A percentile compares a stretch with the other conserved stretches of the same genome.
These are phyloP conservation scores for Styphnolobium japonicum DNA, from an alignment of 306 rosid genomes.

Conservation along the genomic window DNA sequence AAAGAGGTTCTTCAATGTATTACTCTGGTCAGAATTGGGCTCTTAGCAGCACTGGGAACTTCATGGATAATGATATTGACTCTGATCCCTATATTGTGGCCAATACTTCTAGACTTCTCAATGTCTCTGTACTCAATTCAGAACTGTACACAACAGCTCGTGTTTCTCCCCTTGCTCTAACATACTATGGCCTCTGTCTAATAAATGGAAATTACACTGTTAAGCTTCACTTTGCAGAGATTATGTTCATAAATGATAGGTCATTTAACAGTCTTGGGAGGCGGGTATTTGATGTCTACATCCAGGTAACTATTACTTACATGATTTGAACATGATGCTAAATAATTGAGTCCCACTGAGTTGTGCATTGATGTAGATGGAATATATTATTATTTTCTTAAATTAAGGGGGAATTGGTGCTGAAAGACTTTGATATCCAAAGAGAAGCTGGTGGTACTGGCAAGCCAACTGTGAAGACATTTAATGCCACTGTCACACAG, in stretches of 20 bases:
- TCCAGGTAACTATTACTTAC: constrained; percentile 58
- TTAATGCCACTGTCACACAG: constrained; percentile 50
- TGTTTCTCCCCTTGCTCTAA: constrained; percentile 77
- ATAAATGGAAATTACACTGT: constrained; percentile 72
- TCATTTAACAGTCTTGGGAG: constrained; percentile 67
- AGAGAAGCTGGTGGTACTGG: constrained; percentile 77
- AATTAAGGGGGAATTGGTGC: constrained; percentile 64
- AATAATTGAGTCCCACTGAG: background rate
- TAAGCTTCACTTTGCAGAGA: constrained; percentile 93
- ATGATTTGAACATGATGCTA: background rate
- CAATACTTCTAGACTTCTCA: constrained; percentile 62
- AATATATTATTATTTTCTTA: constrained; percentile 23
- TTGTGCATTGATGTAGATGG: constrained; percentile 26
- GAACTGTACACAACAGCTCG: constrained; percentile 74
- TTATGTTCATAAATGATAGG: constrained; percentile 53
- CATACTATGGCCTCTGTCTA: constrained; percentile 91
- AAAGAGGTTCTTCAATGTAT: constrained; percentile 71
- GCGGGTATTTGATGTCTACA: constrained; percentile 74
- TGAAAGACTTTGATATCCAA: constrained; percentile 79
- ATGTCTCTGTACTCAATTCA: constrained; percentile 39
- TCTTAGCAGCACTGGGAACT: constrained; percentile 84
- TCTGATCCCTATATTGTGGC: constrained; percentile 59
- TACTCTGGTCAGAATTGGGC: constrained; percentile 67
- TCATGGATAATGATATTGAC: constrained; percentile 82
- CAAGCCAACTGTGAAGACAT: constrained; percentile 53